Base-by-base conservation (phyloP, 2,329 filamentous ascomycete species). In the Grosmannia penicillata region DNA sequence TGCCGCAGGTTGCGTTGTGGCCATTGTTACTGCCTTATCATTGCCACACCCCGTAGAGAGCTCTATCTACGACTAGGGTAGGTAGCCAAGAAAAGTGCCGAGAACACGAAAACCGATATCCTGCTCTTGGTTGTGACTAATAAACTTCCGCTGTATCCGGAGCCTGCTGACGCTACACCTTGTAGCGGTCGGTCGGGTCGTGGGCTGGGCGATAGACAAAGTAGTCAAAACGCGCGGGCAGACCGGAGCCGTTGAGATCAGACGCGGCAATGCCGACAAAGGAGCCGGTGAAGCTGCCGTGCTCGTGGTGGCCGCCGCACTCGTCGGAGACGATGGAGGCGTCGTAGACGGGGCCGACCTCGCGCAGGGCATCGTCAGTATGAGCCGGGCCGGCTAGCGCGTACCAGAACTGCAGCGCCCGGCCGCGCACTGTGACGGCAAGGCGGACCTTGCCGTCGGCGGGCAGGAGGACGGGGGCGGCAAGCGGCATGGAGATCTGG, bases 211-310 rank as follows among this genome's bases (percentile, higher is more conserved):
- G 54, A 48, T 74, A 74, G 0, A 58, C 43, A 39, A 73, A 68
- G 31, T 68, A 62, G 40, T 70, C 67, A 52, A 73, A 73, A 5
- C 43, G 54, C 0, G 70, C 69, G 37, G 55, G 51, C 38, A 52
- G 44, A 8, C 56, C 65, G 14, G 60, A 62, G 3, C 70, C 70
- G 39, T 74, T 72, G 30, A 72, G 39, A 50, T 74, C 70, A 4
- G 68, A 72, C 29, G 64, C 67, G 1, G 70, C 69, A 44, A 74
- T 53, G 0, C 70, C 70, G 1, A 72, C 64, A 56, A 74, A 74
- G 0, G 73, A 70, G 0, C 73, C 73, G 0, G 73, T 78, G 44
- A 78, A 78, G 51, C 73, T 78, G 1, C 73, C 73, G 44, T 77
- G 70, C 3, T 58, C 63, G 43, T 68, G 63, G 43, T 77, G 72